phyloP scores from a whole-genome alignment of 2,329 filamentous ascomycete species.

The Talaromyces funiculosus region DNA sequence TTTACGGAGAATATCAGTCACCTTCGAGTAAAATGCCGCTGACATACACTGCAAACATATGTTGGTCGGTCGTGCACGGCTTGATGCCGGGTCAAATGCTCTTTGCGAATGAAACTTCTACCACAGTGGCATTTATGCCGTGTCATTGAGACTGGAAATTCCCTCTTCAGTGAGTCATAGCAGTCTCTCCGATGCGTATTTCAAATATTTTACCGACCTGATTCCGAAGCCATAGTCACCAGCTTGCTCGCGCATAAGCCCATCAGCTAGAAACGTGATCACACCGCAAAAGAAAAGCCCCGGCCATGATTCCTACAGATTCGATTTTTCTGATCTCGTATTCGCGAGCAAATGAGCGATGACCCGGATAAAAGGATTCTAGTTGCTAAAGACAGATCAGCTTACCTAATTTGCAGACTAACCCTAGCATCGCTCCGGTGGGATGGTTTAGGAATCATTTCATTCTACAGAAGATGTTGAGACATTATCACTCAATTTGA shows the following conservation, averaged over 20 bases:
- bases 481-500: background rate
- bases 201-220: background rate
- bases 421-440: background rate
- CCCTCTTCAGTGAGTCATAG: background rate
- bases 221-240: background rate
- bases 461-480: background rate
- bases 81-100: constrained; percentile 9
- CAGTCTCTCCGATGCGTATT: background rate
- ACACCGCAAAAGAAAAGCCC: background rate
- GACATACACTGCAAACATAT: constrained; percentile 4
- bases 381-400: too few species aligned
- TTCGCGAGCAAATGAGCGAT: background rate
- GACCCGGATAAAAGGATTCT: too few species aligned
- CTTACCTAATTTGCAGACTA: background rate
- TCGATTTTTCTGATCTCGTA: background rate
- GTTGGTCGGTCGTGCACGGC: background rate
- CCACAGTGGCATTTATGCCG: constrained; percentile 9
- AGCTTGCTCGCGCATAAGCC: background rate
- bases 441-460: constrained; percentile 3
- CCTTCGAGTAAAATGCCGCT: constrained; percentile 5
- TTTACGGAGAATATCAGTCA: background rate
- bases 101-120: constrained; percentile 5
- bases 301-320: background rate
- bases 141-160: background rate
- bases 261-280: background rate